A percentile compares a stretch with the other conserved stretches of the same genome.
phyloP scores from a whole-genome alignment of 495 filamentous ascomycete genomes.

The Hypoxylon cercidicola region DNA sequence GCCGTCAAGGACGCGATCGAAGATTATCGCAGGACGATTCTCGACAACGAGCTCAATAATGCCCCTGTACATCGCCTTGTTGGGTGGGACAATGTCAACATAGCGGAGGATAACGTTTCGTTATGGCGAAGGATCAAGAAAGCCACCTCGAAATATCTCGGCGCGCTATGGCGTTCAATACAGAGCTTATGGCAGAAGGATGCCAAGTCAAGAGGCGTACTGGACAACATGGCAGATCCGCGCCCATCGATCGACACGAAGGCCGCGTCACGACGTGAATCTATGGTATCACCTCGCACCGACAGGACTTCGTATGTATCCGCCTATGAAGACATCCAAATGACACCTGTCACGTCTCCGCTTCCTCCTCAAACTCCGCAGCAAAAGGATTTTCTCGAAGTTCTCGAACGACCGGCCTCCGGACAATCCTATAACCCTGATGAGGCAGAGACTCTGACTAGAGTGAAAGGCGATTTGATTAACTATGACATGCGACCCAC shows the following conservation, averaged over 20 bases:
- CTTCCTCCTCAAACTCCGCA: slow-evolving; percentile 57
- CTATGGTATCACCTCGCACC: slow-evolving; percentile 63
- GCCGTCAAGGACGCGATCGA: slow-evolving; percentile 97
- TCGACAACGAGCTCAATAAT: slow-evolving; percentile 96
- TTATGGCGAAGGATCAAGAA: slow-evolving; percentile 94
- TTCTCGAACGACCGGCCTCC: slow-evolving; percentile 49
- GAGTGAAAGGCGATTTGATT: slow-evolving; percentile 59
- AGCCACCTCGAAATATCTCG: slow-evolving; percentile 74
- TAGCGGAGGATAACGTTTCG: slow-evolving; percentile 84
- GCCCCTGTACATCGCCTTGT: slow-evolving; percentile 90
- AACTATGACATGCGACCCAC: slow-evolving; percentile 54
- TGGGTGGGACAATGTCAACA: slow-evolving; percentile 94
- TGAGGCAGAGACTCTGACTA: slow-evolving; percentile 66
- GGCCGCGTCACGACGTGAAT: slow-evolving; percentile 63
- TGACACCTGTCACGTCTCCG: slow-evolving; percentile 94
- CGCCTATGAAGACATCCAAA: slow-evolving; percentile 75
- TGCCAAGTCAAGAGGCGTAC: slow-evolving; percentile 29
- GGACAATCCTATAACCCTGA: slow-evolving; percentile 66
- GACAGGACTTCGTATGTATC: slow-evolving; percentile 70
- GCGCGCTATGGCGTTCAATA: slow-evolving; percentile 62
- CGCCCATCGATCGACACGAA: slow-evolving; percentile 74
- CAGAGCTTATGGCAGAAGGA: slow-evolving; percentile 57
- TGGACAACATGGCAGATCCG: slow-evolving; percentile 48
- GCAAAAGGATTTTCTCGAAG: slow-evolving; percentile 40
- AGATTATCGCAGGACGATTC: slow-evolving; percentile 91